phyloP scores from a whole-genome alignment of 2,329 filamentous ascomycete species.

The Cordyceps farinosa region DNA sequence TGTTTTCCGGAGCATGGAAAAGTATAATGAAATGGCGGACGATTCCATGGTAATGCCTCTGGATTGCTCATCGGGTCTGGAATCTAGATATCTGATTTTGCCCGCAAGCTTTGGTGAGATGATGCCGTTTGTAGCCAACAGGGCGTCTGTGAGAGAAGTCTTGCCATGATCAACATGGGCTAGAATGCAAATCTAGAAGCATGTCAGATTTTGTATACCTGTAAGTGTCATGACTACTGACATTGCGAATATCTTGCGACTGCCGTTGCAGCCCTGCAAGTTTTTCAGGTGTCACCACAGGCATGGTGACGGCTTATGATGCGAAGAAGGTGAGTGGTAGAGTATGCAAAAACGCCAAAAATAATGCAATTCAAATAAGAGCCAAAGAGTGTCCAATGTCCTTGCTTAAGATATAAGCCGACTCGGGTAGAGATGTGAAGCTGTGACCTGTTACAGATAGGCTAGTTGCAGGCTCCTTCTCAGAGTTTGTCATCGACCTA shows the following conservation, averaged over 20 bases:
- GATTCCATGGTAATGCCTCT: conserved; percentile 99
- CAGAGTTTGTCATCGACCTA: conserved; percentile 13
- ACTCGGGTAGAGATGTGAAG: background rate
- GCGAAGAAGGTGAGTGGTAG: background rate
- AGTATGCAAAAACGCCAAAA: conserved; percentile 9
- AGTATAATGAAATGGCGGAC: conserved; percentile 93
- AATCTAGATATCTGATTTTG: conserved; percentile 97
- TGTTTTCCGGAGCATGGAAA: conserved; percentile 79
- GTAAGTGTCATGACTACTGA: conserved; percentile 41
- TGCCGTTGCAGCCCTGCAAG: conserved; percentile 85
- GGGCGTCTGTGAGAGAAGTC: conserved; percentile 90
- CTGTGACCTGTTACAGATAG: background rate
- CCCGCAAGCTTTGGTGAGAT: conserved; percentile 96
- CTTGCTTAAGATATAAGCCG: conserved; percentile 1
- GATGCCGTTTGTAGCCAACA: conserved; percentile 98
- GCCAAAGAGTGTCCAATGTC: background rate
- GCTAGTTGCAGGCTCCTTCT: conserved; percentile 1
- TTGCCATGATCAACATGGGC: conserved; percentile 98
- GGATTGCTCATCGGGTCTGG: conserved; percentile 89
- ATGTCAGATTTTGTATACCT: conserved; percentile 19
- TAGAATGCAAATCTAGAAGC: conserved; percentile 80
- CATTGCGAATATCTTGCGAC: conserved; percentile 87
- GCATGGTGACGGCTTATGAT: conserved; percentile 58
- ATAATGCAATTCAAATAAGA: conserved; percentile 1
- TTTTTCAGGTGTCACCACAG: conserved; percentile 85